Evolutionary conservation across 768 basidiomycete genomes (phyloP).

Genomic region (Tylopilus rubrobrunneus): DNA sequence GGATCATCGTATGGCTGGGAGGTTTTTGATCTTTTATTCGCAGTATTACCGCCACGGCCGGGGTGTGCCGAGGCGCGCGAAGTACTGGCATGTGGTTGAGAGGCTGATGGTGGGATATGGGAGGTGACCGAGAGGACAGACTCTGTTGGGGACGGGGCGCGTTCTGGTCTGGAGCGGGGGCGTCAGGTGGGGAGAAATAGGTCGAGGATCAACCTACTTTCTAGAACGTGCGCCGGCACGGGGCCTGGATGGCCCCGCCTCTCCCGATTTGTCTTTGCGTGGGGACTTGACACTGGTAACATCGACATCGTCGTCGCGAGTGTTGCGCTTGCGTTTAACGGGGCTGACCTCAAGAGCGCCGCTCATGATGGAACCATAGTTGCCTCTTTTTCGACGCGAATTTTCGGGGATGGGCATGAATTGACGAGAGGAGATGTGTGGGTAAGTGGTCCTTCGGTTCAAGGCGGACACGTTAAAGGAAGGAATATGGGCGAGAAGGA

Average conservation of each 20-base stretch:
- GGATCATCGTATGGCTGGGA: slow-evolving; percentile 39
- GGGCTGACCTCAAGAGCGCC: slow-evolving; percentile 56
- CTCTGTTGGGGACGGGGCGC: slow-evolving; percentile 66
- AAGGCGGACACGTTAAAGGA: slow-evolving; percentile 56
- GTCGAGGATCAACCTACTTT: slow-evolving; percentile 44
- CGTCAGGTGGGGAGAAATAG: not conserved
- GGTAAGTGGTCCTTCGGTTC: slow-evolving; percentile 65
- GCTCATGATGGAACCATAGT: slow-evolving; percentile 51
- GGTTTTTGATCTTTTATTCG: slow-evolving; percentile 42
- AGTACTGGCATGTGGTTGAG: slow-evolving; percentile 25
- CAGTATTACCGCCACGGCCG: slow-evolving; percentile 29
- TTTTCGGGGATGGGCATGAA: slow-evolving; percentile 68
- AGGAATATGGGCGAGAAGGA: slow-evolving; percentile 60
- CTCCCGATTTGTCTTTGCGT: slow-evolving; percentile 54
- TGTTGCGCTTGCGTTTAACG: slow-evolving; percentile 56
- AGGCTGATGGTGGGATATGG: slow-evolving; percentile 44
- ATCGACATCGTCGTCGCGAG: slow-evolving; percentile 66
- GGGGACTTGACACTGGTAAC: slow-evolving; percentile 49
- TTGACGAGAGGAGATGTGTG: slow-evolving; percentile 67
- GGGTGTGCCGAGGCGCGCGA: slow-evolving; percentile 29
- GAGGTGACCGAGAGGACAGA: slow-evolving; percentile 71
- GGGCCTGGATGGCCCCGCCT: slow-evolving; percentile 40
- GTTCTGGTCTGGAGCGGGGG: slow-evolving; percentile 47
- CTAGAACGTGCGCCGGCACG: slow-evolving; percentile 54
- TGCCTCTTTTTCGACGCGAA: slow-evolving; percentile 58